Conservation (phyloP, 2,329 filamentous ascomycete genomes). For the Sporothrix luriei region DNA sequence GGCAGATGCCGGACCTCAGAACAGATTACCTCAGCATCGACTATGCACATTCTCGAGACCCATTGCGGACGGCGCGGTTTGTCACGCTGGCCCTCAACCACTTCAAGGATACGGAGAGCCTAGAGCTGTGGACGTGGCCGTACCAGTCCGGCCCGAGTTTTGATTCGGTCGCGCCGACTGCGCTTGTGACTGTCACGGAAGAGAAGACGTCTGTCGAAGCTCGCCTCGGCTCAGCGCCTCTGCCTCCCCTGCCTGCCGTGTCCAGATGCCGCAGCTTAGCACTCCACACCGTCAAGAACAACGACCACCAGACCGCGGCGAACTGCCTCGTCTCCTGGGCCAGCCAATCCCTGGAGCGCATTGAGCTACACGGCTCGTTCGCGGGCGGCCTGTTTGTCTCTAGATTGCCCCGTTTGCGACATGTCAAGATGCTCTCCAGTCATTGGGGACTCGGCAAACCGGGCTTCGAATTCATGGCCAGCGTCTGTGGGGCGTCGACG, state of each 20-base stretch:
- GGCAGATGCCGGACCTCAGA: conserved; percentile 21
- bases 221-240: not conserved
- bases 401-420: conserved; percentile 9
- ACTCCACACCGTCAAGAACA: not conserved
- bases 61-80: not conserved
- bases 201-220: not conserved
- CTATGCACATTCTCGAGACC: not conserved
- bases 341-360: not conserved
- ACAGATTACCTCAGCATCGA: conserved; percentile 9
- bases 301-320: not conserved
- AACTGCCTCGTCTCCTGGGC: conserved; percentile 3
- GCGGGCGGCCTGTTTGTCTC: not conserved
- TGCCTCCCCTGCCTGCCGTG: not conserved
- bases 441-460: not conserved
- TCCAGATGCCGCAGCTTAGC: conserved; percentile 9
- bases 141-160: not conserved
- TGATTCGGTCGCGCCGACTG: not conserved
- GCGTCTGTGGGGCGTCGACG: conserved; percentile 14
- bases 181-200: not conserved
- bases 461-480: conserved; percentile 4
- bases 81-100: conserved; percentile 11
- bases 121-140: conserved; percentile 27
- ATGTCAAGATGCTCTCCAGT: not conserved
- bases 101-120: not conserved
- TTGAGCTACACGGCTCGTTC: not conserved